A percentile compares a stretch with the other conserved stretches of the same genome.
phyloP scores from a whole-genome alignment of 257 asterid genomes.

The Ballota nigra region DNA sequence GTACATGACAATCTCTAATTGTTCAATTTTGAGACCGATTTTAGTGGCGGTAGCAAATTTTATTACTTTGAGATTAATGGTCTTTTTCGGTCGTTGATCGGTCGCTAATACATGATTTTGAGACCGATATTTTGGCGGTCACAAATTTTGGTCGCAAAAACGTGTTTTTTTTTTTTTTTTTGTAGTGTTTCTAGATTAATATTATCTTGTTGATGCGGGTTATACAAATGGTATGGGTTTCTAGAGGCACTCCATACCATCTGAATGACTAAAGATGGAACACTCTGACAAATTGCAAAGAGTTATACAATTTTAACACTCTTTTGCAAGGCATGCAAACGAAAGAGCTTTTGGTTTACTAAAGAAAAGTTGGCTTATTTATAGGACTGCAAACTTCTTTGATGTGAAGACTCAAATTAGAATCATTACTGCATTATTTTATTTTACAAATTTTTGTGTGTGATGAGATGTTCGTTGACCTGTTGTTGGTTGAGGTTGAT shows the following conservation, averaged over 20 bases:
- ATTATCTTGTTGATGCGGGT: constrained; percentile 14
- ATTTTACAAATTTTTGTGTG: background rate
- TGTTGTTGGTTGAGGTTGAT: background rate
- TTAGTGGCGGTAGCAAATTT: too few species aligned
- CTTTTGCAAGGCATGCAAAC: background rate
- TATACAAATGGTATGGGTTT: background rate
- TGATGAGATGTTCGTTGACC: background rate
- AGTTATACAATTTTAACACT: background rate
- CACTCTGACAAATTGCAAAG: background rate
- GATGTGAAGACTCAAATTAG: background rate
- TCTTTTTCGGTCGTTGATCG: too few species aligned
- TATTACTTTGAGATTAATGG: too few species aligned
- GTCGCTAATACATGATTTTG: too few species aligned
- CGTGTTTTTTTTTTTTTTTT: too few species aligned
- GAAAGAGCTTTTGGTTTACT: constrained; percentile 14
- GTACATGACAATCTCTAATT: too few species aligned
- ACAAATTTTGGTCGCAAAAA: too few species aligned
- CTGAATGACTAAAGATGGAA: background rate
- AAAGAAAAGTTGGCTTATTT: constrained; percentile 12
- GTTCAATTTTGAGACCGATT: too few species aligned
- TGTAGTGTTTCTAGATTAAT: background rate
- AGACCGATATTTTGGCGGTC: too few species aligned
- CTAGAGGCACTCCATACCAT: background rate
- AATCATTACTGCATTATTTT: background rate
- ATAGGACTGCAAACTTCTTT: background rate